Conservation (phyloP, 2,329 filamentous ascomycete genomes). For the Akanthomyces lecanii region DNA sequence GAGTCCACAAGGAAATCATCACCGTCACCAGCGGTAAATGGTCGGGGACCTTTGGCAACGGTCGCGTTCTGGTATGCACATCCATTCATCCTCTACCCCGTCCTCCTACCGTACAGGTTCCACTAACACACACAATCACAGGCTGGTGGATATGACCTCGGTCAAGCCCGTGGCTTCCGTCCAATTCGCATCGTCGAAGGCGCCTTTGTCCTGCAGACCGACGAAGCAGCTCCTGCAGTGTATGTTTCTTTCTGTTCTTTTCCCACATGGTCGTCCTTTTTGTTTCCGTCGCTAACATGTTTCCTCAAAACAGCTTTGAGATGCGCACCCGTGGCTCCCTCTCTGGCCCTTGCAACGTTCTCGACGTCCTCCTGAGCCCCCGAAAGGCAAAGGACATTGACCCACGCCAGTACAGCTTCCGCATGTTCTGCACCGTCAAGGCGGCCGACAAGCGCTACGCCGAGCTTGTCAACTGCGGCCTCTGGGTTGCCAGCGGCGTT, state of each 20-base stretch:
- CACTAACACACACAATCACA: constrained; percentile 18
- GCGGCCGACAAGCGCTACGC: constrained; percentile 46
- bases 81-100: background rate
- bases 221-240: constrained; percentile 44
- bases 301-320: constrained; percentile 29
- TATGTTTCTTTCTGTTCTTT: constrained; percentile 23
- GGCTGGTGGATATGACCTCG: constrained; percentile 41
- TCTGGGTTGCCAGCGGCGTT: constrained; percentile 48
- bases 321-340: constrained; percentile 46
- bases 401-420: constrained; percentile 43
- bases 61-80: constrained; percentile 40
- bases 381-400: constrained; percentile 36
- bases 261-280: no score
- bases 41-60: constrained; percentile 47
- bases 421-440: constrained; percentile 47
- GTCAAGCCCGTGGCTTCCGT: constrained; percentile 37
- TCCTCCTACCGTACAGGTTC: background rate
- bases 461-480: constrained; percentile 45
- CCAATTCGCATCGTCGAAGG: constrained; percentile 43
- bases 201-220: constrained; percentile 46
- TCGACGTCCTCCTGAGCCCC: constrained; percentile 37
- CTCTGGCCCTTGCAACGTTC: constrained; percentile 42
- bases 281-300: background rate
- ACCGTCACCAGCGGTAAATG: constrained; percentile 44
- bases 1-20: constrained; percentile 46